phyloP scores from a whole-genome alignment of 1,284 basidiomycete genomes.

The Ustilago xerochloae region DNA sequence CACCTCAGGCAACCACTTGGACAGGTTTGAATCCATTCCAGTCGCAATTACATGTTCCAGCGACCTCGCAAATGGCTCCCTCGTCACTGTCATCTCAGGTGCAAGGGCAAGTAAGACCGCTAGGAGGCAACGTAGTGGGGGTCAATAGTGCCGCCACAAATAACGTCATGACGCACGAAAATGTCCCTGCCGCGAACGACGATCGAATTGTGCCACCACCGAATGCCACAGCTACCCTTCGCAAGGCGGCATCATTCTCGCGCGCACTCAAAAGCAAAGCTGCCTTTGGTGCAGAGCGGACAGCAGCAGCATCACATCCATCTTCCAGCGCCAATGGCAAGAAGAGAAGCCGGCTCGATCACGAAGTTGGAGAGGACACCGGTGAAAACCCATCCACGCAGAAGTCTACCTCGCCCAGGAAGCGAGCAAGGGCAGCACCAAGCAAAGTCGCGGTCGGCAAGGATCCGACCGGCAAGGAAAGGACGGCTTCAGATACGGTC shows the following conservation, averaged over 20 bases:
- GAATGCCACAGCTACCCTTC: neutral
- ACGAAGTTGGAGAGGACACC: neutral
- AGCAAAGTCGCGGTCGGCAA: slow-evolving; percentile 2
- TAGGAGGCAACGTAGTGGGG: neutral
- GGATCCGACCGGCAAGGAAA: slow-evolving; percentile 5
- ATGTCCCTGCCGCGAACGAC: slow-evolving; percentile 12
- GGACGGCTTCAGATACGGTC: neutral
- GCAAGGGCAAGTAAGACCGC: neutral
- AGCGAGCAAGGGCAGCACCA: slow-evolving; percentile 8
- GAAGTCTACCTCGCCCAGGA: slow-evolving; percentile 11
- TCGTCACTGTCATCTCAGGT: slow-evolving; percentile 13
- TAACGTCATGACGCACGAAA: slow-evolving; percentile 7
- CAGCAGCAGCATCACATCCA: neutral
- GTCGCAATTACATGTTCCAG: slow-evolving; percentile 9
- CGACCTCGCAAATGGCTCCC: slow-evolving; percentile 29
- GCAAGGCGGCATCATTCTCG: slow-evolving; percentile 16
- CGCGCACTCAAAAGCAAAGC: slow-evolving; percentile 22
- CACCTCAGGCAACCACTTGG: neutral
- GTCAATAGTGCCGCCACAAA: neutral
- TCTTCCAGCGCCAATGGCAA: neutral
- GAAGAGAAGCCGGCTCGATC: slow-evolving; percentile 20
- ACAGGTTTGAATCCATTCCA: slow-evolving; percentile 6
- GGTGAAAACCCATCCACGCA: neutral
- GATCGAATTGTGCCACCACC: slow-evolving; percentile 29
- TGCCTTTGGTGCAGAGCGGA: neutral